Base-by-base conservation (phyloP, 768 basidiomycete species). In the Mycena polygramma region DNA sequence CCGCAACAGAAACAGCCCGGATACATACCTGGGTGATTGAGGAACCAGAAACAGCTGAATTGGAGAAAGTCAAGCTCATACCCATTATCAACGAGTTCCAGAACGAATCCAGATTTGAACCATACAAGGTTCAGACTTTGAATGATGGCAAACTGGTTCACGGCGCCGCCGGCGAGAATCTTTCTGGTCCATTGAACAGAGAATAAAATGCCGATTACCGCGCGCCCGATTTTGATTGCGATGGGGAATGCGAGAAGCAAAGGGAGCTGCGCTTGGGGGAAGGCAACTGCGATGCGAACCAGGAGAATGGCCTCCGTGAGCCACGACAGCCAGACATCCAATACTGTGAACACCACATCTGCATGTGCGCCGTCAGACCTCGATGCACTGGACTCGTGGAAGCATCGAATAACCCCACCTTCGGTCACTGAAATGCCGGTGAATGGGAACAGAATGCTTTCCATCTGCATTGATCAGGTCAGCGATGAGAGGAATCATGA, bases 51-150 rank as follows among this genome's bases (percentile, higher is more conserved):
- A 24, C 35, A 53, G 45, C 49, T n/a, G 39, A 35, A 30, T 52
- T 41, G 54, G 15, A 63, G 39, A 15, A 22, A 63, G 36, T 30
- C 30, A 9, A 11, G 10, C 20, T 19, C 61, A 54, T 43, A 63
- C 62, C 51, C 45, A 54, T 63, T 63, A 35, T 63, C 62, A 20
- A 63, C 48, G 5, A 63, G 62, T 52, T 63, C 62, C 52, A 54
- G 19, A 45, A 41, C 22, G 43, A 53, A 20, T 63, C 22, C 53
- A 37, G 48, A 62, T 39, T 22, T 41, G 30, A 30, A 30, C 30
- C 30, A 30, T 30, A 30, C 30, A 30, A 30, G 30, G 30, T 30
- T 30, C 30, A 30, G 30, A 30, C 30, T 30, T 30, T 30, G 30
- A 30, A 39, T n/a, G 19, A 54, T 51, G 37, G 51, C 49, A 63